Evolutionary conservation across 2,329 filamentous ascomycete genomes (phyloP), one percentile per base, ranked within the genome.

Genomic region (Penicillium sp.): DNA sequence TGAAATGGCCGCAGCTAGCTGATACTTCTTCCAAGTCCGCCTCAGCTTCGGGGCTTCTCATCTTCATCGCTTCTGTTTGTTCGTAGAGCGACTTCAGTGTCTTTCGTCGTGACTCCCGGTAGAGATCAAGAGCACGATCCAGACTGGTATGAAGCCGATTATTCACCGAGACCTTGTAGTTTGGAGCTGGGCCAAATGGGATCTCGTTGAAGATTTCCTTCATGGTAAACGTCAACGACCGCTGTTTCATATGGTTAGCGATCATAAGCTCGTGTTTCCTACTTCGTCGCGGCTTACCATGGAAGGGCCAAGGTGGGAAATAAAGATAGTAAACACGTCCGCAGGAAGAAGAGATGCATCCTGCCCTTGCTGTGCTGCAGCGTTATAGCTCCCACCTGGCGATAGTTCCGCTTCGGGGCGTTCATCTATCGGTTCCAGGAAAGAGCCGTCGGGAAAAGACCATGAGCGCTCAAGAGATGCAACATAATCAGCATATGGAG

Each of bases 1-100:
- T 93, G 71, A 98, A 99, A 75, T 98, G 93, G 0, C 95, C 93
- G 69, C 95, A 99, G 55, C 93, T 96, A n/a, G 95, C 93, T 42
- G 93, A 93, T 11, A 98, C 93, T 74, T 99, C 95, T 72, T 99
- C 95, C 56, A 96, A 92, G 72, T 98, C 95, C 2, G 93, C 95
- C 69, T 96, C 89, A 9, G 93, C 83, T 60, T 89, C 89, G 52
- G 91, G 83, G 0, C 89, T 88, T 48, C 86, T 83, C 3, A 86
- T 80, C 57, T 85, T 66, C 60, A 71, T 85, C 39, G 92, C 81
- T 65, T 92, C 88, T 59, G 92, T 92, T 51, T 85, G 90, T 61
- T 85, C 87, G 74, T 99, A 98, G 1, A 99, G 81, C 56, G 89
- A 83, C 55, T 87, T 83, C 7, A 99, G 79, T 0, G 95, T 92